A percentile compares a stretch with the other conserved stretches of the same genome.
These are phyloP conservation scores for Polytrichum commune DNA, from an alignment of 225 moss, liverwort and hornwort species.

Conservation along the genomic window DNA sequence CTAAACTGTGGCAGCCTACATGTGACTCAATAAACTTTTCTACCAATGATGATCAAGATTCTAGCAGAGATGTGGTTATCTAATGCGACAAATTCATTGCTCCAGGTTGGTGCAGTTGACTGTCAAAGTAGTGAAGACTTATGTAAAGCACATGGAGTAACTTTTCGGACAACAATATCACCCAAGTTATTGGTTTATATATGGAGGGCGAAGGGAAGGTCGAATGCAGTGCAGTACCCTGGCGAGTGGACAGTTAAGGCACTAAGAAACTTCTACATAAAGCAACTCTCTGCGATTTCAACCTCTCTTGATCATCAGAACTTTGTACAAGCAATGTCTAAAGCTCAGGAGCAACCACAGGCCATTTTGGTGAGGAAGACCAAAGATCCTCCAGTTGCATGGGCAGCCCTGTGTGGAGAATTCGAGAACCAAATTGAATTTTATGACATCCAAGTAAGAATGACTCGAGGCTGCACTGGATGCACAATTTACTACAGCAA, in stretches of 20 bases:
- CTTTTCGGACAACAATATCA: conserved; percentile 24
- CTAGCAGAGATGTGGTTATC: no score
- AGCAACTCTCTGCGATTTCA: conserved; percentile 53
- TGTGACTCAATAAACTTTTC: no score
- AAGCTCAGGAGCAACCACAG: conserved; percentile 52
- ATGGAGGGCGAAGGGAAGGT: conserved; percentile 31
- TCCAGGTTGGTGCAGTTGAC: conserved; percentile 77
- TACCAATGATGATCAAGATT: no score
- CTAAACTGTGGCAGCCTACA: no score
- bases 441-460: conserved; percentile 63
- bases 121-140: conserved; percentile 56
- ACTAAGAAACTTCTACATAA: conserved; percentile 48
- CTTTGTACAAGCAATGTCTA: conserved; percentile 45
- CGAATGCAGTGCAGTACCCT: conserved; percentile 36
- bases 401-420: conserved; percentile 67
- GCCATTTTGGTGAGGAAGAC: conserved; percentile 68
- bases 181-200: conserved; percentile 62
- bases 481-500: no score
- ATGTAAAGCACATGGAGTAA: conserved; percentile 64
- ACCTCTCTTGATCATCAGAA: conserved; percentile 61
- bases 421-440: conserved; percentile 64
- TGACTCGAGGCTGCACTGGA: no score
- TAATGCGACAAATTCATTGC: neutral
- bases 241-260: conserved; percentile 76
- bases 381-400: conserved; percentile 64